Evolutionary conservation across 352 stramenopile genomes (phyloP).

Genomic region (Peronospora belbahrii): DNA sequence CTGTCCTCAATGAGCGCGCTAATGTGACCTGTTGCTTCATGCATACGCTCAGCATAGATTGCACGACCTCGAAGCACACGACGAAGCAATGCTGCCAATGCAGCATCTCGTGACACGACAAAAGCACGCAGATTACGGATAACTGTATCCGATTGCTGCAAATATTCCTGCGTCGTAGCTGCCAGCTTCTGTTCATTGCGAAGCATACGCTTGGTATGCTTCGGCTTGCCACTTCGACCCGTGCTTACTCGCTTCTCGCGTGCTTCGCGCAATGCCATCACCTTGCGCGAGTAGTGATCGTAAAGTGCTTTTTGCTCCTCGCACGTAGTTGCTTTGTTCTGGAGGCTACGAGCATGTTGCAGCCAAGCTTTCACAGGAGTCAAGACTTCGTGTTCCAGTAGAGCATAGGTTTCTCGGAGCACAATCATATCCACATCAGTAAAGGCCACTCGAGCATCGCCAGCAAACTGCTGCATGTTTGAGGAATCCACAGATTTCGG

Average conservation of each 20-base stretch:
- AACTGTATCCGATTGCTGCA: conserved; percentile 51
- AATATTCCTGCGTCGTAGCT: conserved; percentile 54
- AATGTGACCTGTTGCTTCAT: conserved; percentile 48
- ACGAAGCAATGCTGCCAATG: conserved; percentile 53
- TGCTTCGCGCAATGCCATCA: conserved; percentile 47
- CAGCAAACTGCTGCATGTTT: conserved; percentile 58
- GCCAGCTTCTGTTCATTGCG: conserved; percentile 80
- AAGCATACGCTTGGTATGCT: conserved; percentile 71
- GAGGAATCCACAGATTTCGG: conserved; percentile 25
- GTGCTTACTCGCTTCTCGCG: conserved; percentile 48
- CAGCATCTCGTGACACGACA: conserved; percentile 44
- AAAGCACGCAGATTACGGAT: conserved; percentile 57
- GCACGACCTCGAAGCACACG: conserved; percentile 61
- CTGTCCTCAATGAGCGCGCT: conserved; percentile 39
- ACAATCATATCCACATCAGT: conserved; percentile 50
- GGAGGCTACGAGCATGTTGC: conserved; percentile 31
- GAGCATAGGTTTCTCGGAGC: conserved; percentile 37
- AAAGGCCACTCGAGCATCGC: conserved; percentile 53
- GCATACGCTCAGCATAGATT: conserved; percentile 44
- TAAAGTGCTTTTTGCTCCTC: conserved; percentile 61
- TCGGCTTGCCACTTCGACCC: conserved; percentile 58
- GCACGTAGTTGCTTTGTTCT: conserved; percentile 42
- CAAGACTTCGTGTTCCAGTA: conserved; percentile 60
- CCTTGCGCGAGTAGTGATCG: conserved; percentile 78
- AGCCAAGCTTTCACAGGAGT: conserved; percentile 51